Evolutionary conservation across 2,329 filamentous ascomycete species (phyloP), one percentile per base, ranked within the genome.

Genomic region (Metarhizium brunneum): DNA sequence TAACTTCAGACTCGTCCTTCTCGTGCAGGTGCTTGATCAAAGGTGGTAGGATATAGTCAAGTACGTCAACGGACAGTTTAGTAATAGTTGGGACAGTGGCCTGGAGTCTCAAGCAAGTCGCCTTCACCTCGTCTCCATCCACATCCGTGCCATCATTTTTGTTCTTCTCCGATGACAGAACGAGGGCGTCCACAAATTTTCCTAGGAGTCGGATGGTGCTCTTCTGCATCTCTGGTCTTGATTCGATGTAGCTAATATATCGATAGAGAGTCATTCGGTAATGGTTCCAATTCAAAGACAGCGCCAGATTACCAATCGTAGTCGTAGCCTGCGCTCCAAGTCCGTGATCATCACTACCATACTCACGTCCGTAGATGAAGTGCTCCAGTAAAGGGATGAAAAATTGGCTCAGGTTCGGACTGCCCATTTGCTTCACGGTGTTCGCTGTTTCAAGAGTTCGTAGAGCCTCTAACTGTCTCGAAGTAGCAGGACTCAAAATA

Each of bases 1-100:
- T 96, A 69, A 99, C 92, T 52, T 91, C 92, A 1, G 90, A 86
- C 68, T 99, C 94, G 60, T 97, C 90, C 69, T 96, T 97, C 64
- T 95, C 86, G 64, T 96, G 92, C 32, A 97, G 81, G 66, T 96
- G 94, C 49, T 84, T 82, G n/a, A 86, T 80, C 36, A 99, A 73
- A 18, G 88, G 82, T 0, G 92, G 90, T 42, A 96, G 73, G 63
- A 96, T 88, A 59, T 85, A 85, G 20, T 83, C 81, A 45, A 82
- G 80, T 53, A 97, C 76, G 62, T 96, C 90, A 1, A 81, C 78
- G 16, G 81, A 76, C 38, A 95, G 76, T 67, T 90, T 90, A 10
- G 83, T 73, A 58, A 80, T 71, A 38, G 79, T 77, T 0, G 90
- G 90, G 54, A 91, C 75, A 0, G 86, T 88, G 45, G 71, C 76